Percentiles rank a stretch among this genome's conserved stretches.
Conservation (phyloP, 129 eudicot genomes). For the Smallanthus sonchifolius region DNA sequence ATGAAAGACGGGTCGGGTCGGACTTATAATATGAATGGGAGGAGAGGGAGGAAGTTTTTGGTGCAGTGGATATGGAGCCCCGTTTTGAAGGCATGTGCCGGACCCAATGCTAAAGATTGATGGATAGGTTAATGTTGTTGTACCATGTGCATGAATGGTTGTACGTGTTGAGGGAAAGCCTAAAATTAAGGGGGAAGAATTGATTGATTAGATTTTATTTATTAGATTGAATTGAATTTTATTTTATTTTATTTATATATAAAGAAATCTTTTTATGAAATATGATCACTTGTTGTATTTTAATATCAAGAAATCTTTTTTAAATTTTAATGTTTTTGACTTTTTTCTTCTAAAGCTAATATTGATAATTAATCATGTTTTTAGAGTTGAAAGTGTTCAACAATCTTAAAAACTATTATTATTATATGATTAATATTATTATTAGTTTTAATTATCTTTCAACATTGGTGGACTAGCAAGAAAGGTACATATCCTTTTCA, state of each 20-base stretch:
- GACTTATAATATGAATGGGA: slow-evolving; percentile 58
- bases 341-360: background rate
- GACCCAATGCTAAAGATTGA: slow-evolving; percentile 74
- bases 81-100: slow-evolving; percentile 61
- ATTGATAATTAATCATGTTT: background rate
- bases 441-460: background rate
- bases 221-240: slow-evolving; percentile 3
- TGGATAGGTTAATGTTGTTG: background rate
- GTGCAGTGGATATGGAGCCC: slow-evolving; percentile 92
- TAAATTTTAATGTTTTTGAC: background rate
- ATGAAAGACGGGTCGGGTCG: slow-evolving; percentile 57
- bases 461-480: background rate
- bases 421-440: no score
- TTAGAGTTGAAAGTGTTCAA: no score
- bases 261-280: slow-evolving; percentile 2
- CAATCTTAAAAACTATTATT: no score
- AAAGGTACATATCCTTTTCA: background rate
- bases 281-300: background rate
- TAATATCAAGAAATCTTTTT: background rate
- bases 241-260: background rate
- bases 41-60: slow-evolving; percentile 54
- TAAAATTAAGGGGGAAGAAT: background rate
- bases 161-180: background rate
- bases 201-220: slow-evolving; percentile 9
- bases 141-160: background rate